Conservation (phyloP, 768 basidiomycete genomes). For the Amanita pallidorosea region DNA sequence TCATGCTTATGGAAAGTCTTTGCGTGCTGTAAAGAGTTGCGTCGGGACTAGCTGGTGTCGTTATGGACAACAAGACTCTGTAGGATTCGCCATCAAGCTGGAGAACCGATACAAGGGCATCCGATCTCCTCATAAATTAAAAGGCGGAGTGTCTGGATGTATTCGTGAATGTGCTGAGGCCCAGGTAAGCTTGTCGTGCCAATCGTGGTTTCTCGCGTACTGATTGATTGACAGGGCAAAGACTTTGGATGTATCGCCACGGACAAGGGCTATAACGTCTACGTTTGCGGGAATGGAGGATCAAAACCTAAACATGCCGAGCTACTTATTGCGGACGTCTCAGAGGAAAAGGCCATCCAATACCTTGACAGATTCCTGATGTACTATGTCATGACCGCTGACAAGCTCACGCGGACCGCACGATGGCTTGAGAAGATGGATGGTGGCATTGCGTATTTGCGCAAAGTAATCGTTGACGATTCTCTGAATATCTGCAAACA, state of each 20-base stretch:
- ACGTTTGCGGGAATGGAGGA: slow-evolving; percentile 65
- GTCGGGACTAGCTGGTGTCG: slow-evolving; percentile 68
- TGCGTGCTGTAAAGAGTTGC: slow-evolving; percentile 71
- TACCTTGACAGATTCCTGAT: slow-evolving; percentile 58
- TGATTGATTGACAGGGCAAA: slow-evolving; percentile 11
- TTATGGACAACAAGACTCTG: slow-evolving; percentile 66
- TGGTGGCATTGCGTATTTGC: slow-evolving; percentile 57
- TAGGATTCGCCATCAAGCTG: slow-evolving; percentile 60
- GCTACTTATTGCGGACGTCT: slow-evolving; percentile 57
- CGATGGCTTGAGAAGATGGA: slow-evolving; percentile 66
- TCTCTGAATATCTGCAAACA: slow-evolving; percentile 63
- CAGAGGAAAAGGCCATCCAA: slow-evolving; percentile 43
- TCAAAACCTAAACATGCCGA: slow-evolving; percentile 49
- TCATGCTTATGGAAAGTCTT: slow-evolving; percentile 60
- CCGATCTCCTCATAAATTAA: slow-evolving; percentile 62
- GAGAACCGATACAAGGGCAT: slow-evolving; percentile 68
- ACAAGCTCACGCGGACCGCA: slow-evolving; percentile 61
- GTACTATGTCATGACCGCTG: slow-evolving; percentile 66
- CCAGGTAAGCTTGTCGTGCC: slow-evolving; percentile 21
- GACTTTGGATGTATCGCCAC: slow-evolving; percentile 74
- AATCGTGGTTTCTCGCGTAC: not conserved
- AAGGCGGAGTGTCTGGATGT: slow-evolving; percentile 69
- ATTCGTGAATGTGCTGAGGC: slow-evolving; percentile 73
- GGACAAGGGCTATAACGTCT: slow-evolving; percentile 76
- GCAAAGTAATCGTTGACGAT: slow-evolving; percentile 56